These are phyloP conservation scores for Phytopythium oedochilum DNA, from an alignment of 352 stramenopile species.

Conservation along the genomic window DNA sequence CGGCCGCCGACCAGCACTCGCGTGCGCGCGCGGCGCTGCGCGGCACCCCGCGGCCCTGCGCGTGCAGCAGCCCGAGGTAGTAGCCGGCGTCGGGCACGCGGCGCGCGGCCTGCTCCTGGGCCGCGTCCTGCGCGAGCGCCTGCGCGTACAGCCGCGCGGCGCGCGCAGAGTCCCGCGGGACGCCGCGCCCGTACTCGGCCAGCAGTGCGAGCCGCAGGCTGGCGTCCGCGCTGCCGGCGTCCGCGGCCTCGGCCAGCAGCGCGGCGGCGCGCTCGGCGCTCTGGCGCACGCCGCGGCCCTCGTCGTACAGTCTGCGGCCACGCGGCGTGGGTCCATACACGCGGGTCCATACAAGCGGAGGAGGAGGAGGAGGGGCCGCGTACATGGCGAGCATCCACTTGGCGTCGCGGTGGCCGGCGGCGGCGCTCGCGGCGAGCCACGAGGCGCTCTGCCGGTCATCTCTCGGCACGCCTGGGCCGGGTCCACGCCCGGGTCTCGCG, in stretches of 20 bases:
- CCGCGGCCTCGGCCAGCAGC: constrained; percentile 25
- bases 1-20: constrained; percentile 34
- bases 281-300: constrained; percentile 31
- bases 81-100: constrained; percentile 42
- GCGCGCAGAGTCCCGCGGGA: constrained; percentile 21
- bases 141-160: constrained; percentile 31
- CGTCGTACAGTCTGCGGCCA: constrained; percentile 27
- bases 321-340: no score
- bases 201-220: constrained; percentile 41
- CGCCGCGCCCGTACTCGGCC: constrained; percentile 46
- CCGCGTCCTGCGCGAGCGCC: constrained; percentile 12
- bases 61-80: constrained; percentile 47
- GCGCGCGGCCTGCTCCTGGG: constrained; percentile 5
- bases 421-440: constrained; percentile 36
- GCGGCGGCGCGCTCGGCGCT: constrained; percentile 22
- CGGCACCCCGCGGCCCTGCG: constrained; percentile 33
- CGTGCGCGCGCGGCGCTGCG: constrained; percentile 28
- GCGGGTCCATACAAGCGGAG: no score
- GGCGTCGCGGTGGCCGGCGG: constrained; percentile 30
- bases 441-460: constrained; percentile 28
- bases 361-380: constrained; percentile 1
- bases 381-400: constrained; percentile 54
- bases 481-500: no score
- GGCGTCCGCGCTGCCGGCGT: constrained; percentile 15
- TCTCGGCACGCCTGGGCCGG: constrained; percentile 8